Evolutionary conservation across 768 basidiomycete species (phyloP), one percentile per base, ranked within the genome.

Genomic region (Amanita rimosa): DNA sequence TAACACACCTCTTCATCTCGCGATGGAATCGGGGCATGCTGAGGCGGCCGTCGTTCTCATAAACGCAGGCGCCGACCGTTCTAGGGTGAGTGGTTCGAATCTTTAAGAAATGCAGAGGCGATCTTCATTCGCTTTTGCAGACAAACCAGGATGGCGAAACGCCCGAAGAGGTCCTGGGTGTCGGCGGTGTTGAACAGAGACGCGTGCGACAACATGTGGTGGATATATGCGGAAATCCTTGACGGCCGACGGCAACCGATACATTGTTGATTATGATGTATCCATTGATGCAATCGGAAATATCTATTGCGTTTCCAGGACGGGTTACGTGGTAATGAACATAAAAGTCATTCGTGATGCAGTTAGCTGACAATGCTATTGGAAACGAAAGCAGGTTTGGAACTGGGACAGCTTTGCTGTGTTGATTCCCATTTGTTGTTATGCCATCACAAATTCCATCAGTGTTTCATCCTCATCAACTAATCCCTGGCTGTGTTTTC

Each of bases 1-100:
- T 44, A 96, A 97, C 60, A 97, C 96, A 1, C 92, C 96, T 2
- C 69, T 99, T 33, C 96, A 99, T 72, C 78, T 99, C 27, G 94
- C 95, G 14, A 86, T 99, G 84, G 95, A 99, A 58, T 92, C 88
- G 47, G 95, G 84, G 14, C 88, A 97, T 60, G 95, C 89, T 11
- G 83, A 91, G 60, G 86, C 82, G 13, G 95, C 95, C 8, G 86
- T 92, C 2, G 63, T 86, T 44, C 74, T 99, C 44, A 95, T 99
- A 52, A 90, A 95, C 61, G 94, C 91, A 40, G 95, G 95, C 16
- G 94, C 94, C 6, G 95, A 97, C 71, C 81, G 95, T 26, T 77
- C 76, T 55, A 75, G 89, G 57, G 93, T 94, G 65, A 55, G 87
- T 71, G 31, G 52, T 53, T 50, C 53, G 51, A 36, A 13, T 13